Conservation (phyloP, 2,329 filamentous ascomycete species). For the Pseudocercospora vitis region DNA sequence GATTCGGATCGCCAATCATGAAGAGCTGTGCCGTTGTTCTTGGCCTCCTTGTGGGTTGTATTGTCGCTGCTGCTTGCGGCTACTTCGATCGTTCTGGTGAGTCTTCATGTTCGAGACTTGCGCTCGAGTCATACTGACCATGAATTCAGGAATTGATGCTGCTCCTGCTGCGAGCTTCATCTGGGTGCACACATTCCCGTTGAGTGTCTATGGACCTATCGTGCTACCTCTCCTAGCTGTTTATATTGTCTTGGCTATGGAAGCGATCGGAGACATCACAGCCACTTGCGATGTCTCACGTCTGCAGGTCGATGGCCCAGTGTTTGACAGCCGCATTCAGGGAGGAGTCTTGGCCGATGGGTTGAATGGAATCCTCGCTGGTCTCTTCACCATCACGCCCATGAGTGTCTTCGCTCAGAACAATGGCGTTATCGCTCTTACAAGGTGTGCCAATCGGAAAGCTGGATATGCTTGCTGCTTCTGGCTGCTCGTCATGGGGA, state of each 20-base stretch:
- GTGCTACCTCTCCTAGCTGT: conserved; percentile 67
- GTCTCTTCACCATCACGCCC: conserved; percentile 75
- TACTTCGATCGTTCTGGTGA: conserved; percentile 66
- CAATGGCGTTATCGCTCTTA: conserved; percentile 80
- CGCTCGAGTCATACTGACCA: conserved; percentile 71
- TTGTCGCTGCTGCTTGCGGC: conserved; percentile 73
- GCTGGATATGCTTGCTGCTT: conserved; percentile 76
- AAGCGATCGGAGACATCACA: conserved; percentile 58
- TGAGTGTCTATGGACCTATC: conserved; percentile 69
- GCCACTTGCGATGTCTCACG: conserved; percentile 79
- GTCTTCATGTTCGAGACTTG: too few relatives aligned
- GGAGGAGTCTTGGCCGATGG: conserved; percentile 78
- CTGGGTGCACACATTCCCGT: conserved; percentile 75
- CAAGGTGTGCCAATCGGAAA: conserved; percentile 75
- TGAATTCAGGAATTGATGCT: conserved; percentile 63
- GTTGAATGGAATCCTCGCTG: conserved; percentile 65
- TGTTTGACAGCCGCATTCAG: conserved; percentile 76
- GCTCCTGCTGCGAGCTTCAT: conserved; percentile 73
- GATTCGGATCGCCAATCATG: conserved; percentile 81
- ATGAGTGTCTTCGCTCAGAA: conserved; percentile 82
- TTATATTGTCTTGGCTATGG: conserved; percentile 70
- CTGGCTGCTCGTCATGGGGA: conserved; percentile 76
- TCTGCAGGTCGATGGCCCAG: conserved; percentile 68
- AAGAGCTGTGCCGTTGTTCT: conserved; percentile 75
- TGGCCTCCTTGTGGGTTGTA: conserved; percentile 72